Base-by-base conservation (phyloP, 768 basidiomycete species). In the Artomyces pyxidatus region DNA sequence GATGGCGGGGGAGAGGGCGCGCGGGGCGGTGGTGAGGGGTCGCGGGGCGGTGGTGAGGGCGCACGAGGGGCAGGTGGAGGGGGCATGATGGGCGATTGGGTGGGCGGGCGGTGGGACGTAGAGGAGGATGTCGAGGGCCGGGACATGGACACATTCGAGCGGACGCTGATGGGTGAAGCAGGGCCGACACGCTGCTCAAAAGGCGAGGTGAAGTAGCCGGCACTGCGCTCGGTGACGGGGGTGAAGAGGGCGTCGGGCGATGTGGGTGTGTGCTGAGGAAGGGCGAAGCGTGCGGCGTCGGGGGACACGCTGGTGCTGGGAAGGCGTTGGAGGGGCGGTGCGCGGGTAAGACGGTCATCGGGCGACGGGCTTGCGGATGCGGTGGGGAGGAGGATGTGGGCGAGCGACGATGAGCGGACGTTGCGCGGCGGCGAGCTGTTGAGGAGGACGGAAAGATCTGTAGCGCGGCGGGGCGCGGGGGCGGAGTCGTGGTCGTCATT, bases 361-460 rank as follows among this genome's bases (percentile, higher is more conserved):
- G 56, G 52, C 55, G 22, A 27, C 43, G 23, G 52, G 53, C 51
- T 51, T 48, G 9, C 48, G 39, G 53, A 49, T 47, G 42, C 51
- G 44, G 43, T 53, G 17, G 55, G 55, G 47, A 59, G 56, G 50
- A 57, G 53, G 37, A 54, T 45, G 47, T 59, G 52, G 49, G 55
- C 57, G 58, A 51, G 56, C 43, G 58, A 51, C 51, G 53, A 26
- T 51, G 58, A 22, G 56, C 49, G 52, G 12, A 41, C 47, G 27
- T 47, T 37, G 42, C 58, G 40, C 37, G 60, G 57, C 61, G 75
- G 64, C 52, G 76, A 75, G 52, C 76, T 73, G 68, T 88, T 88
- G 65, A 88, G 80, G 22, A 89, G 74, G 37, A 83, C 78, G 35
- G 86, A 75, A n/a, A 89, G 74, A 67, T 83, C 81, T 25, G 86